Evolutionary conservation across 441 rosid genomes (phyloP).

Genomic region (Biscutella auriculata): DNA sequence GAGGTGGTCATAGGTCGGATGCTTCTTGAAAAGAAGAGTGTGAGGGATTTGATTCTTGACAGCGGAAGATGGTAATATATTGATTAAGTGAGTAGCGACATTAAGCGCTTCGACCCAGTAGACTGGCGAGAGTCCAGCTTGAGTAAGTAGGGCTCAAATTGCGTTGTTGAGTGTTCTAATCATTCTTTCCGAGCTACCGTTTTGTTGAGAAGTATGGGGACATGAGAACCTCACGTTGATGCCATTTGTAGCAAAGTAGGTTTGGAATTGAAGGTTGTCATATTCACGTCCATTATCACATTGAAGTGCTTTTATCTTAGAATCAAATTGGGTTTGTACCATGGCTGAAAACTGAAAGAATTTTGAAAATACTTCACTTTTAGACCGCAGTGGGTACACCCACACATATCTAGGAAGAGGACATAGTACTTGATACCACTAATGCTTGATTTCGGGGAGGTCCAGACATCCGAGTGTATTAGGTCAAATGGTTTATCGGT

Average conservation of each 20-base stretch:
- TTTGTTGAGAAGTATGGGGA: background rate
- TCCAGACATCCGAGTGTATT: too few relatives aligned
- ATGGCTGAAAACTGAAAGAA: too few relatives aligned
- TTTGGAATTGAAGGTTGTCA: background rate
- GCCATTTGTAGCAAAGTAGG: background rate
- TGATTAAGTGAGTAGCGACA: background rate
- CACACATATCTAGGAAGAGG: too few relatives aligned
- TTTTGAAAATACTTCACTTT: too few relatives aligned
- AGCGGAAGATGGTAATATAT: background rate
- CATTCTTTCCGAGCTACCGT: background rate
- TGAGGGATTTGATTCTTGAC: background rate
- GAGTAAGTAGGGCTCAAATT: background rate
- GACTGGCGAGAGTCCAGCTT: background rate
- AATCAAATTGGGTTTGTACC: background rate
- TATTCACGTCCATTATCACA: background rate
- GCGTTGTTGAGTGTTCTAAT: background rate
- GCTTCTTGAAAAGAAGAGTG: background rate
- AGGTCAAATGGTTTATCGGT: too few relatives aligned
- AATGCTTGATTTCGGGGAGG: too few relatives aligned
- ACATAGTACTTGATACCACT: too few relatives aligned
- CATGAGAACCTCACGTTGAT: background rate
- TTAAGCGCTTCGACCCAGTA: background rate
- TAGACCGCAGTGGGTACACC: too few relatives aligned
- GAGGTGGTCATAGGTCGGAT: background rate
- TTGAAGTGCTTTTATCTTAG: background rate